Base-by-base conservation (phyloP, 2,329 filamentous ascomycete genomes). In the Aplosporella prunicola region DNA sequence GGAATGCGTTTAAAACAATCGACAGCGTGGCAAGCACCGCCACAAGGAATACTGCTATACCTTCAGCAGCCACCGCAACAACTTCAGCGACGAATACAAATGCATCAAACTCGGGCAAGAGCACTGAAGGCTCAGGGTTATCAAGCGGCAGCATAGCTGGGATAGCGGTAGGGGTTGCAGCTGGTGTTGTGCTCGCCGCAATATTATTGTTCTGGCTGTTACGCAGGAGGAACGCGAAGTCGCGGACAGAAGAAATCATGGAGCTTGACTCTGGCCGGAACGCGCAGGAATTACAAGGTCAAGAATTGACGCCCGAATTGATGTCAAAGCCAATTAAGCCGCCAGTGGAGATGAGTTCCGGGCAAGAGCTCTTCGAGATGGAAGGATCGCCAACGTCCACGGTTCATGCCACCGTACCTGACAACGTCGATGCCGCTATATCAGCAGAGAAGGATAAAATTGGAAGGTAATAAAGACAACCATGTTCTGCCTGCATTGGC, bases 351-450 rank as follows among this genome's bases (percentile, higher is more conserved):
- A 5, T 39, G 36, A 33, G 36, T 8, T 32, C 28, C 9, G 29
- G 28, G 17, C 22, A 26, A 20, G 29, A 39, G 17, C 15, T 28
- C 5, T 30, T 32, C 27, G 36, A 39, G 23, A 33, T 39, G 36
- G 29, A 39, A 20, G 29, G 36, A 13, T 39, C 36, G 5, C 32
- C 13, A n/a, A n/a, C n/a, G n/a, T n/a, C n/a, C n/a, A n/a, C n/a
- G n/a, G n/a, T n/a, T n/a, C n/a, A n/a, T n/a, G n/a, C n/a, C n/a
- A n/a, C n/a, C n/a, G n/a, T n/a, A n/a, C n/a, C n/a, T n/a, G n/a
- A n/a, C n/a, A n/a, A n/a, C n/a, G n/a, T n/a, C n/a, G n/a, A n/a
- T n/a, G 5, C 29, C 36, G 10, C 5, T 39, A 13, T 17, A 28
- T 10, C 33, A 20, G 13, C 27, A 27, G 23, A 5, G 20, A 3